A percentile compares a stretch with the other conserved stretches of the same genome.
phyloP scores from a whole-genome alignment of 2,329 filamentous ascomycete species.

The Stylonectria norvegica region DNA sequence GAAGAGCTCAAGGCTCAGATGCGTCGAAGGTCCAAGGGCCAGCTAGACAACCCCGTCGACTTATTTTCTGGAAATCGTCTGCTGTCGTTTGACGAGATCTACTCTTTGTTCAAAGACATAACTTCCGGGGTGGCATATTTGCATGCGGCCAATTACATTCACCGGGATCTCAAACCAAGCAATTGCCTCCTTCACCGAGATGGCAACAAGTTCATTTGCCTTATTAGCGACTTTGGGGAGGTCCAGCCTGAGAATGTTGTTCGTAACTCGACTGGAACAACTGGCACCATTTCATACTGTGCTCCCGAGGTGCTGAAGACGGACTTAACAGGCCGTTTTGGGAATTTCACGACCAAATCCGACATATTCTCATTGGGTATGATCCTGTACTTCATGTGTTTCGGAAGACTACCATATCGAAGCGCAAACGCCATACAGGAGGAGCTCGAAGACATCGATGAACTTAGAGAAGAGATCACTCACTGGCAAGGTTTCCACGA shows the following conservation, averaged over 20 bases:
- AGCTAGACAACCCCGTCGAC: conserved; percentile 60
- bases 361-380: conserved; percentile 98
- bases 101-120: conserved; percentile 93
- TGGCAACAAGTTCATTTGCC: conserved; percentile 67
- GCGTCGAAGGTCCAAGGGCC: conserved; percentile 75
- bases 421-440: conserved; percentile 83
- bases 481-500: conserved; percentile 85
- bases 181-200: conserved; percentile 87
- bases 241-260: conserved; percentile 80
- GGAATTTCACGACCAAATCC: conserved; percentile 94
- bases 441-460: conserved; percentile 86
- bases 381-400: conserved; percentile 98
- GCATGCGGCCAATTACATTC: conserved; percentile 88
- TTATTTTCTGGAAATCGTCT: conserved; percentile 40
- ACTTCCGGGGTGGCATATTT: conserved; percentile 88
- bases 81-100: conserved; percentile 82
- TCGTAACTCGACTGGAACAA: conserved; percentile 87
- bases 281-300: conserved; percentile 95
- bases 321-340: conserved; percentile 67
- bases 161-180: conserved; percentile 91
- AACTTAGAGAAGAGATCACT: conserved; percentile 79
- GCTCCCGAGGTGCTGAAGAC: conserved; percentile 85
- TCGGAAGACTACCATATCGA: conserved; percentile 79
- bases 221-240: conserved; percentile 98
- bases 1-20: conserved; percentile 87